These are phyloP conservation scores for Marchantia paleacea DNA, from an alignment of 225 moss, liverwort and hornwort species.

Conservation along the genomic window DNA sequence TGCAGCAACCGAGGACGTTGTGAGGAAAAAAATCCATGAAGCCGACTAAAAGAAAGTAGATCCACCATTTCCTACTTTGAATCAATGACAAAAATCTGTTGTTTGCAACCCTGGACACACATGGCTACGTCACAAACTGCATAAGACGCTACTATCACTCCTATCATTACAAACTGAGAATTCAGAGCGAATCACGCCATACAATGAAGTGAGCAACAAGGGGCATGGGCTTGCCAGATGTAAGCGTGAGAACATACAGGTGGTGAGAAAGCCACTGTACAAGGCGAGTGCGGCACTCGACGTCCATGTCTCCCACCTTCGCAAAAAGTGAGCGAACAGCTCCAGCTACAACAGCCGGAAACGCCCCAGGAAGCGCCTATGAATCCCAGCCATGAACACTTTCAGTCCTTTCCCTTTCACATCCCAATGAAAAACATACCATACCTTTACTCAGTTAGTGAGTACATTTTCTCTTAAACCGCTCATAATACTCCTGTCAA, in stretches of 20 bases:
- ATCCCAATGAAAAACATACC: slow-evolving; percentile 27
- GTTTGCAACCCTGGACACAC: too few relatives aligned
- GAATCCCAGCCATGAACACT: slow-evolving; percentile 35
- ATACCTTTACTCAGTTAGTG: slow-evolving; percentile 5
- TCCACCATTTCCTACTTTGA: too few relatives aligned
- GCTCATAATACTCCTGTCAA: neutral
- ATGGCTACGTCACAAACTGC: too few relatives aligned
- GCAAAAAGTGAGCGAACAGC: slow-evolving; percentile 90
- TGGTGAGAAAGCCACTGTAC: slow-evolving; percentile 98
- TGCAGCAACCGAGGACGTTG: neutral
- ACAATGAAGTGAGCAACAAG: neutral
- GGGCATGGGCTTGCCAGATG: neutral
- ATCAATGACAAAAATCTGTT: too few relatives aligned
- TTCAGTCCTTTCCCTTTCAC: slow-evolving; percentile 40
- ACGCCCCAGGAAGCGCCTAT: slow-evolving; percentile 95
- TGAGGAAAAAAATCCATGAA: neutral
- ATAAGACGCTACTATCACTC: neutral
- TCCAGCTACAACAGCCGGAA: slow-evolving; percentile 97
- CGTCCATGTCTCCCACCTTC: slow-evolving; percentile 85
- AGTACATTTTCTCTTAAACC: neutral
- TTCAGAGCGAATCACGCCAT: too few relatives aligned
- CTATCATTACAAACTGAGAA: too few relatives aligned
- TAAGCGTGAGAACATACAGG: slow-evolving; percentile 42
- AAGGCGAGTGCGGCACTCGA: slow-evolving; percentile 89
- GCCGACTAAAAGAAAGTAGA: too few relatives aligned